These are phyloP conservation scores for Psilocybe mexicana DNA, from an alignment of 1,284 basidiomycete genomes.

Conservation along the genomic window DNA sequence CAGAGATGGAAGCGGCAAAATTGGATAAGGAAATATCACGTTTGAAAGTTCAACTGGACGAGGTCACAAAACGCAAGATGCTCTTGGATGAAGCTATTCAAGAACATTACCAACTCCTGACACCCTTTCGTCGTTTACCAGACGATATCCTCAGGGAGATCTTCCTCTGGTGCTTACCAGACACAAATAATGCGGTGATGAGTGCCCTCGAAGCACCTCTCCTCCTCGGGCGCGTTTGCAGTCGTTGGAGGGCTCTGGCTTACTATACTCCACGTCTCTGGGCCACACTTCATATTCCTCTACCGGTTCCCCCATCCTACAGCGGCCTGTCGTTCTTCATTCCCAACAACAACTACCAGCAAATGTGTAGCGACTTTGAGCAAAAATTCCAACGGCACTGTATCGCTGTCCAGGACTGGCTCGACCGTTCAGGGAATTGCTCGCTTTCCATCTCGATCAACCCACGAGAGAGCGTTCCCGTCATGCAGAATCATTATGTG, in stretches of 20 bases:
- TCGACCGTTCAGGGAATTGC: constrained; percentile 10
- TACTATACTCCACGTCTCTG: constrained; percentile 14
- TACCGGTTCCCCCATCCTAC: constrained; percentile 7
- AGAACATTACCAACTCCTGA: constrained; percentile 11
- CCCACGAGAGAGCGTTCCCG: constrained; percentile 1
- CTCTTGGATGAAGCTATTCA: constrained; percentile 6
- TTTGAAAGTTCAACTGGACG: constrained; percentile 1
- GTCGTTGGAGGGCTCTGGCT: constrained; percentile 11
- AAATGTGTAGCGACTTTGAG: constrained; percentile 6
- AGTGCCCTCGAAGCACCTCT: constrained; percentile 8
- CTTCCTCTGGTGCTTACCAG: constrained; percentile 8
- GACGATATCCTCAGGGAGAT: constrained; percentile 14
- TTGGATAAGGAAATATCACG: constrained; percentile 5
- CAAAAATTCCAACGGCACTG: constrained; percentile 1
- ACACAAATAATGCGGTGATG: constrained; percentile 14
- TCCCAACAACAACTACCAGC: neutral
- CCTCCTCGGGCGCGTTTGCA: constrained; percentile 13
- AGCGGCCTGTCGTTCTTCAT: neutral
- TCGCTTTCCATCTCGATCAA: constrained; percentile 13
- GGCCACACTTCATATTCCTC: constrained; percentile 11
- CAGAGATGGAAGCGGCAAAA: constrained; percentile 1
- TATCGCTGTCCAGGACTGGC: constrained; percentile 10
- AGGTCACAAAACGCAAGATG: constrained; percentile 1
- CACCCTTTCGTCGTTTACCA: constrained; percentile 13
- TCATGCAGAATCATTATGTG: neutral